These are phyloP conservation scores for Oryza rufipogon DNA, from an alignment of 176 grass and related monocot genomes.

Conservation along the genomic window DNA sequence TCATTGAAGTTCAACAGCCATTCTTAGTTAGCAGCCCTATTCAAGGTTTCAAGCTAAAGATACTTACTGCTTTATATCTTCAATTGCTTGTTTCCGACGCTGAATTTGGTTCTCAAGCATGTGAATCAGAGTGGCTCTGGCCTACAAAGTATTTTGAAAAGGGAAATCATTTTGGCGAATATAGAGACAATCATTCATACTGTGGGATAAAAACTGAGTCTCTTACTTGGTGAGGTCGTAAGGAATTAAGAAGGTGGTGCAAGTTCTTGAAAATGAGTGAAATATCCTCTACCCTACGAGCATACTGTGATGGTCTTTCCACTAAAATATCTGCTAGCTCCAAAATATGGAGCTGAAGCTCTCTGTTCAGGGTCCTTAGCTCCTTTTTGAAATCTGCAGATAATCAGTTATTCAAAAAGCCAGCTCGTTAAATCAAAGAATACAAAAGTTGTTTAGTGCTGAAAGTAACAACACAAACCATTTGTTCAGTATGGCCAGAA, in stretches of 20 bases:
- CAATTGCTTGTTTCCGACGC: conserved; percentile 74
- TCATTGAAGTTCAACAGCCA: background rate
- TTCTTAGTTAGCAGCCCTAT: background rate
- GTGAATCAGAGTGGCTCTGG: conserved; percentile 91
- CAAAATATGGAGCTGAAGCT: conserved; percentile 93
- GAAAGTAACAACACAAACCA: background rate
- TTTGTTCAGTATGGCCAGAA: background rate
- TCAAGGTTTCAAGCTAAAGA: conserved; percentile 2
- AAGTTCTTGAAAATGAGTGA: conserved; percentile 92
- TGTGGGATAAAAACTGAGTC: background rate
- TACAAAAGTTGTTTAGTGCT: background rate
- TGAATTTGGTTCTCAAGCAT: conserved; percentile 92
- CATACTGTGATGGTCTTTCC: conserved; percentile 91
- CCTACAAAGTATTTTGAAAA: conserved; percentile 47
- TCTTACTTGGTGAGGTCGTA: conserved; percentile 80
- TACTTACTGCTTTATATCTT: conserved; percentile 83
- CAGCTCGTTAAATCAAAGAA: background rate
- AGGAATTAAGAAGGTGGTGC: conserved; percentile 89
- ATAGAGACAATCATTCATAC: background rate
- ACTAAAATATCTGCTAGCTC: conserved; percentile 92
- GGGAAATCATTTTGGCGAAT: conserved; percentile 9
- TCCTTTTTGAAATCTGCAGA: conserved; percentile 87
- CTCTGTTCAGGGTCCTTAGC: conserved; percentile 85
- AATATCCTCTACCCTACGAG: conserved; percentile 88
- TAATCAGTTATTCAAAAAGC: conserved; percentile 18